These are phyloP conservation scores for Alternaria ventricosa DNA, from an alignment of 2,329 filamentous ascomycete genomes.

Conservation along the genomic window DNA sequence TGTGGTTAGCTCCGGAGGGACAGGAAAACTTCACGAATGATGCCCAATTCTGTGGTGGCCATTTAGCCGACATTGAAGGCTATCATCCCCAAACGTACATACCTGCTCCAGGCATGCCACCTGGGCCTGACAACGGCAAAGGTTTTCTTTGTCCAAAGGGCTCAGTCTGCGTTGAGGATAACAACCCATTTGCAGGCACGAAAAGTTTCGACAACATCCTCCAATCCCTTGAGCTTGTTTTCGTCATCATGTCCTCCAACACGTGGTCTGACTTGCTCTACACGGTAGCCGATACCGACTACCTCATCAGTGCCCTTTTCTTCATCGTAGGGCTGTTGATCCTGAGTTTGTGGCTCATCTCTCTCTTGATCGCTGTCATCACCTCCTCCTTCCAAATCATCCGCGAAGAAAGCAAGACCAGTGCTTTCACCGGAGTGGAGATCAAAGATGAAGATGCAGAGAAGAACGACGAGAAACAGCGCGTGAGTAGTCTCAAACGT, in stretches of 20 bases:
- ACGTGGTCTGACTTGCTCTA: conserved; percentile 97
- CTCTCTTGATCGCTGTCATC: conserved; percentile 93
- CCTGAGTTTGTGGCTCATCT: conserved; percentile 95
- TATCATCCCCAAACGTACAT: conserved; percentile 69
- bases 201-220: conserved; percentile 95
- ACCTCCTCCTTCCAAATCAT: conserved; percentile 99
- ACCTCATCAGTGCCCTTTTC: conserved; percentile 82
- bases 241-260: conserved; percentile 98
- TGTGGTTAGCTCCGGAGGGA: conserved; percentile 60
- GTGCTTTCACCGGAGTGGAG: conserved; percentile 85
- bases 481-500: conserved; percentile 65
- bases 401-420: conserved; percentile 91
- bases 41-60: conserved; percentile 85
- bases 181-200: conserved; percentile 82
- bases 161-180: conserved; percentile 80
- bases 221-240: conserved; percentile 90
- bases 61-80: conserved; percentile 64
- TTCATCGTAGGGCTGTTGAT: conserved; percentile 79
- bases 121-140: conserved; percentile 62
- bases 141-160: conserved; percentile 86
- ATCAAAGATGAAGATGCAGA: conserved; percentile 48
- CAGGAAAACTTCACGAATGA: conserved; percentile 60
- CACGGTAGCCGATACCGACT: conserved; percentile 89
- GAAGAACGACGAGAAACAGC: conserved; percentile 46
- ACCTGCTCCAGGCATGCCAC: conserved; percentile 49